Conservation (phyloP, 1,284 basidiomycete species). For the Tremellales sp. region DNA sequence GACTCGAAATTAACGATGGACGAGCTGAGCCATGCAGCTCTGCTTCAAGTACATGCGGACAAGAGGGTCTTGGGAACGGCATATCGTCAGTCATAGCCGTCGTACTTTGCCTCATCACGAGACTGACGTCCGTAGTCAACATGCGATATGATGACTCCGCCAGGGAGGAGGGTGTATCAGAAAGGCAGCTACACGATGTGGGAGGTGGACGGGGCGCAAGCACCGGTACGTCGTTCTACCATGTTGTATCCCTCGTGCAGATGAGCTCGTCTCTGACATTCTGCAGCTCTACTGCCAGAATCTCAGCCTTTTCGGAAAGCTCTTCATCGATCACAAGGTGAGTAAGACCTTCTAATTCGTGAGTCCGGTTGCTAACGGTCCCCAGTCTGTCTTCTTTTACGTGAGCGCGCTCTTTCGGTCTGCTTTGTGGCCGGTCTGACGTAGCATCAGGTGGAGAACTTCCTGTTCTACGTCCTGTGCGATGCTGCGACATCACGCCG, state of each 20-base stretch:
- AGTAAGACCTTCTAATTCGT: conserved; percentile 1
- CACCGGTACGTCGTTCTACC: conserved; percentile 74
- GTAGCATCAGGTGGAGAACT: conserved; percentile 39
- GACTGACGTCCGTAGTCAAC: conserved; percentile 56
- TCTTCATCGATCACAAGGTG: conserved; percentile 95
- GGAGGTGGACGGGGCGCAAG: conserved; percentile 85
- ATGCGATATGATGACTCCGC: conserved; percentile 72
- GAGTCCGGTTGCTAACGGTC: background rate
- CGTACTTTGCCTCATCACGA: background rate
- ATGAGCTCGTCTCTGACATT: conserved; percentile 1
- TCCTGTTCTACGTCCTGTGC: conserved; percentile 89
- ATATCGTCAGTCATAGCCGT: conserved; percentile 66
- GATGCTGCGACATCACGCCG: conserved; percentile 68
- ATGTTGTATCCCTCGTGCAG: background rate
- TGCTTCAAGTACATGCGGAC: conserved; percentile 97
- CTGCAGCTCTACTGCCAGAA: conserved; percentile 89
- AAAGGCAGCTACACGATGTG: conserved; percentile 85
- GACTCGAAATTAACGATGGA: background rate
- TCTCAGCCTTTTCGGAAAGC: conserved; percentile 88
- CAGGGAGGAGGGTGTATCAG: conserved; percentile 86
- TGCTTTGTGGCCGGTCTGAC: background rate
- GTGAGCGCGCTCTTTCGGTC: conserved; percentile 29
- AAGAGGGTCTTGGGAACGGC: conserved; percentile 64
- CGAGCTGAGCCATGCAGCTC: conserved; percentile 42
- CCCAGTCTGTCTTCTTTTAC: conserved; percentile 86